Evolutionary conservation across 2,329 filamentous ascomycete species (phyloP), one percentile per base, ranked within the genome.

Genomic region (Trichoderma sp.): DNA sequence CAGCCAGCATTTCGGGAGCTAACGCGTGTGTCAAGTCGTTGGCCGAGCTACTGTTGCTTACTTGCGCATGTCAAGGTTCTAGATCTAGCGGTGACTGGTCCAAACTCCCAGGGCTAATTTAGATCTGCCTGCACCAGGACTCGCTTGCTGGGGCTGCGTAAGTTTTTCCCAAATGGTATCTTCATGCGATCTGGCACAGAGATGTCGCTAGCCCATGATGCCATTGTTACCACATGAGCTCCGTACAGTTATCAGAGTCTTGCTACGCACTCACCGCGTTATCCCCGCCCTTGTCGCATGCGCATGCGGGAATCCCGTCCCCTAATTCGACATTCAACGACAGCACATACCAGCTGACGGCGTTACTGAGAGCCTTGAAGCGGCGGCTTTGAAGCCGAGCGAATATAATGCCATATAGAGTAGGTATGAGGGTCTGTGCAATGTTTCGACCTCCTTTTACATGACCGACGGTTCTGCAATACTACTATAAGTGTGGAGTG

Each of bases 1-100:
- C n/a, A 53, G 47, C 47, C 68, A 87, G 87, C 26, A 90, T 87
- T 0, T 86, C 88, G 0, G 86, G 86, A 0, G 84, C 87, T 0
- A 87, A 85, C 74, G 86, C 86, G 1, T 86, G 88, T 71, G 85
- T 89, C 6, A 87, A 87, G 84, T 2, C 82, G 89, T 85, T 89
- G 9, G 80, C 89, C 34, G 57, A 39, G 32, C 34, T 62, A 64
- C 62, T 64, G 39, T 12, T 64, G 62, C 62, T 64, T 64, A 64
- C 62, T n/a, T 47, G 39, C 39, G 39, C 81, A 84, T 75, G 83
- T 86, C 75, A 80, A 77, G n/a, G 81, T 82, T 2, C 86, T 86
- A 0, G 87, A 90, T 69, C 81, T 89, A 3, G 82, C 89, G 24
- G 77, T 89, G 4, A 81, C 85, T 0, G 88, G 88, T 0, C 87